Conservation (phyloP, 306 rosid species). For the Luffa aegyptiaca region DNA sequence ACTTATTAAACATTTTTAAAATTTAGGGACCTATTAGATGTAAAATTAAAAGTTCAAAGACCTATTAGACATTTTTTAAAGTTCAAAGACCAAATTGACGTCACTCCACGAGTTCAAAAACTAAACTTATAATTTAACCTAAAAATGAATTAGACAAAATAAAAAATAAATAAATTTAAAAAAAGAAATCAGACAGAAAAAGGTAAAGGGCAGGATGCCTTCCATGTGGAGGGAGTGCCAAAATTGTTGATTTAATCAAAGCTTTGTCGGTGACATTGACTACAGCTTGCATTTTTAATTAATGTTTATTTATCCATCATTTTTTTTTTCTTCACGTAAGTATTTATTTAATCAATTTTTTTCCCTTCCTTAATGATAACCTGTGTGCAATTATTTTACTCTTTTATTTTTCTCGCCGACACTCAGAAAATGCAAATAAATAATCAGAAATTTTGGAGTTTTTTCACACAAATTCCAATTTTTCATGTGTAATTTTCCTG, state of each 20-base stretch:
- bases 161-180: not conserved
- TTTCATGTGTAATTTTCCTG: not conserved
- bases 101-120: no score
- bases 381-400: not conserved
- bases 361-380: not conserved
- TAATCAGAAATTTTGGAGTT: not conserved
- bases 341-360: not conserved
- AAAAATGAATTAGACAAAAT: no score
- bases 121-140: no score
- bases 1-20: no score
- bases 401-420: not conserved
- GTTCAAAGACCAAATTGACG: no score
- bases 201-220: not conserved
- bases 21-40: no score
- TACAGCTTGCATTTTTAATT: not conserved
- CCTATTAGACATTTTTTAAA: no score
- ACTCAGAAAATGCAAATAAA: not conserved
- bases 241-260: conserved; percentile 2
- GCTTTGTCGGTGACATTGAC: conserved; percentile 1
- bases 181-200: not conserved
- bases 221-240: conserved; percentile 2
- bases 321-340: not conserved
- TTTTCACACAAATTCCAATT: not conserved
- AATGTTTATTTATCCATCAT: not conserved
- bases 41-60: no score